These are phyloP conservation scores for Alternaria metachromatica DNA, from an alignment of 2,329 filamentous ascomycete species.

Conservation along the genomic window DNA sequence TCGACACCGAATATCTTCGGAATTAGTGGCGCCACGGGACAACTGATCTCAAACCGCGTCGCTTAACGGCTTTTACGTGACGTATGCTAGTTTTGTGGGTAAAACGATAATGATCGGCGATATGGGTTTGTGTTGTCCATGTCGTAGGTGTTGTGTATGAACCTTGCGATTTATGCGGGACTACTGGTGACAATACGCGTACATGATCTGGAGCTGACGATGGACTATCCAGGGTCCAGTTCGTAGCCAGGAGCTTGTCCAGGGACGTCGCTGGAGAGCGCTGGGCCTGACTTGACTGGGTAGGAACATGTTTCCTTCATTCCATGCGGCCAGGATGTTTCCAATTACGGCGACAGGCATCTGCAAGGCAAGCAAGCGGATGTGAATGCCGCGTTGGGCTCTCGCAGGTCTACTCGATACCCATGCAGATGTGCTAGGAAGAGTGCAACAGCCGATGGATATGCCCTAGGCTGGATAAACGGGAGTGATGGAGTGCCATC, in stretches of 20 bases:
- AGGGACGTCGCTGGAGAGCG: not conserved
- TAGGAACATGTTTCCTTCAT: not conserved
- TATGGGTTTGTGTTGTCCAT: not conserved
- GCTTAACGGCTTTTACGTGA: not conserved
- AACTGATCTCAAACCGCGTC: not conserved
- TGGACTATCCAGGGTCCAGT: not conserved
- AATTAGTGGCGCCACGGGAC: not conserved
- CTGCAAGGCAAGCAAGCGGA: not conserved
- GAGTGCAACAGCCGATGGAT: not conserved
- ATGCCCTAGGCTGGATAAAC: not conserved
- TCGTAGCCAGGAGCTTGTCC: not conserved
- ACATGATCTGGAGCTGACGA: not conserved
- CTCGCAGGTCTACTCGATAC: not conserved
- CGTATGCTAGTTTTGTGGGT: not conserved
- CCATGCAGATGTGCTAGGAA: not conserved
- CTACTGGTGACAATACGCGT: not conserved
- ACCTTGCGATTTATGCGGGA: not conserved
- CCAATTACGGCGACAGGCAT: not conserved
- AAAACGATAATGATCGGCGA: not conserved
- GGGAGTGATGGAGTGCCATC: not conserved
- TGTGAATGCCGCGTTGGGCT: not conserved
- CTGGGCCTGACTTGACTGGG: not conserved
- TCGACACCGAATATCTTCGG: slow-evolving; percentile 6
- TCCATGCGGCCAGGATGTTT: not conserved
- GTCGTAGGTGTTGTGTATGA: not conserved